Percentiles rank a stretch among this genome's conserved stretches.
Evolutionary conservation across 1,139 yeast genomes (phyloP).

Genomic region (Suhomyces kunorum): DNA sequence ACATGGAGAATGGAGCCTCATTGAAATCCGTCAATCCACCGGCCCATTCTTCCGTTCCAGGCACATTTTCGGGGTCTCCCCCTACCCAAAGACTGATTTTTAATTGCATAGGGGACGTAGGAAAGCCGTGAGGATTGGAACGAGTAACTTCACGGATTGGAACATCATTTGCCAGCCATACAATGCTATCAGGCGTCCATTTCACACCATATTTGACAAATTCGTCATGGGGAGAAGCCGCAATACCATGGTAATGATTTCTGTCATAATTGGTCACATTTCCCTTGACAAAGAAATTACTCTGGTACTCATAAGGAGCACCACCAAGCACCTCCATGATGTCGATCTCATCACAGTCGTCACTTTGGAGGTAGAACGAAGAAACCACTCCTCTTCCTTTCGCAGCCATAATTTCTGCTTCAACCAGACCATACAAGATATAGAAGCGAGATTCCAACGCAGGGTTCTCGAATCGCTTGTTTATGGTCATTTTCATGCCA

Average conservation of each 20-base stretch:
- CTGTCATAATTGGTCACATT: constrained; percentile 44
- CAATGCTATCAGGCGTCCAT: constrained; percentile 38
- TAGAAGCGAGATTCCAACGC: constrained; percentile 37
- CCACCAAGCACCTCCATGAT: constrained; percentile 48
- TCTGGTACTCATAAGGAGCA: constrained; percentile 34
- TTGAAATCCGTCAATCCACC: constrained; percentile 43
- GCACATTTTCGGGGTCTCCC: constrained; percentile 45
- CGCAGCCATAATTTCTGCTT: constrained; percentile 41
- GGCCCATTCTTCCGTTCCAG: constrained; percentile 52
- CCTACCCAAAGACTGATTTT: constrained; percentile 43
- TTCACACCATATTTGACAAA: constrained; percentile 37
- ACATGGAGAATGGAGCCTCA: constrained; percentile 40
- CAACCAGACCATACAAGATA: constrained; percentile 45
- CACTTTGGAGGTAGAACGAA: constrained; percentile 47
- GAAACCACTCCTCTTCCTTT: constrained; percentile 46
- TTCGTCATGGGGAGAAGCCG: constrained; percentile 24
- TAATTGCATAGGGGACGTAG: constrained; percentile 41
- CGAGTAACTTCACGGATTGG: constrained; percentile 27
- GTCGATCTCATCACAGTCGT: constrained; percentile 52
- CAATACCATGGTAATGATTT: constrained; percentile 35
- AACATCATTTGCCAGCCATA: constrained; percentile 36
- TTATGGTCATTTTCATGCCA: constrained; percentile 21
- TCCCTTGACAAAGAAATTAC: constrained; percentile 50
- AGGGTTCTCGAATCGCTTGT: constrained; percentile 41
- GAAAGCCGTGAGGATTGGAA: constrained; percentile 33